phyloP scores from a whole-genome alignment of 371 early-diverging fungal species.

The Mucor plumbeus region DNA sequence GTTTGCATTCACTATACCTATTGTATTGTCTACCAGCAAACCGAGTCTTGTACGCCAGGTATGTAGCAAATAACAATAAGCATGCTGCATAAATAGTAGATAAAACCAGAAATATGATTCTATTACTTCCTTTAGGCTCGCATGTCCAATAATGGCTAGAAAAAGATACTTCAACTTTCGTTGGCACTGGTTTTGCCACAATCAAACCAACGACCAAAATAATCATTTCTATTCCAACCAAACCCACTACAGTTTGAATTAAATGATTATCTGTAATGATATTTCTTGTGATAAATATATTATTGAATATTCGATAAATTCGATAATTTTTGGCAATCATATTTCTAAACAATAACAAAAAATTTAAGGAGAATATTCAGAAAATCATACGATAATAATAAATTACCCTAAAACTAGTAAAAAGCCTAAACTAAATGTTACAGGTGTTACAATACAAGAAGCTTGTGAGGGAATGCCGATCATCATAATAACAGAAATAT shows the following conservation, averaged over 20 bases:
- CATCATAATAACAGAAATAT: slow-evolving; percentile 53
- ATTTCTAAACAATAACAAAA: slow-evolving; percentile 37
- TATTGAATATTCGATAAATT: slow-evolving; percentile 65
- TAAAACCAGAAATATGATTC: slow-evolving; percentile 38
- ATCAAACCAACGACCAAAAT: slow-evolving; percentile 48
- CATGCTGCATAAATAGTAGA: slow-evolving; percentile 43
- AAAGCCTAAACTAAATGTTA: slow-evolving; percentile 60
- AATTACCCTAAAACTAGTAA: slow-evolving; percentile 57
- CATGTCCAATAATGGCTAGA: slow-evolving; percentile 59
- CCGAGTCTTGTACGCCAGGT: slow-evolving; percentile 63
- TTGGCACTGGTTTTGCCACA: slow-evolving; percentile 43
- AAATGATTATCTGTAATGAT: slow-evolving; percentile 62
- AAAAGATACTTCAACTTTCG: slow-evolving; percentile 41
- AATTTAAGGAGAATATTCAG: background rate
- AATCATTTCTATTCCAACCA: slow-evolving; percentile 57
- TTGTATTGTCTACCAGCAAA: slow-evolving; percentile 55
- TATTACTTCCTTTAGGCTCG: slow-evolving; percentile 25
- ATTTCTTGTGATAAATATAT: slow-evolving; percentile 63
- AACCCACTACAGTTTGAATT: slow-evolving; percentile 51
- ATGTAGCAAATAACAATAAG: slow-evolving; percentile 58
- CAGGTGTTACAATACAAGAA: slow-evolving; percentile 54
- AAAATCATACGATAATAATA: background rate
- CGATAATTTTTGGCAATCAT: slow-evolving; percentile 70
- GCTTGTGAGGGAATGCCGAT: slow-evolving; percentile 54
- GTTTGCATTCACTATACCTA: slow-evolving; percentile 66